phyloP scores from a whole-genome alignment of 495 filamentous ascomycete genomes.

The Talaromyces liani region DNA sequence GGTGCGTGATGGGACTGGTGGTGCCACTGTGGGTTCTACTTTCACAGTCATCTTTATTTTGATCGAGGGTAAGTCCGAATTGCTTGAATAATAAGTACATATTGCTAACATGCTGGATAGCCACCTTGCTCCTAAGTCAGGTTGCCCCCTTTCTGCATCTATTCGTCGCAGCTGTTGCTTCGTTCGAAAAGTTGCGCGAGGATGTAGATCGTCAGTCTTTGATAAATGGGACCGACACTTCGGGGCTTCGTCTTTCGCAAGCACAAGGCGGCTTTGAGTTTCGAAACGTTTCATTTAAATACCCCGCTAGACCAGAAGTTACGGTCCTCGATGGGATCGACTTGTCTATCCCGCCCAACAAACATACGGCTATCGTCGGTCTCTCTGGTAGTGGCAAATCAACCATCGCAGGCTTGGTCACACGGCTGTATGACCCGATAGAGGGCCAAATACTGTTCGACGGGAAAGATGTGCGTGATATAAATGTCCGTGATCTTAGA shows the following conservation, averaged over 20 bases:
- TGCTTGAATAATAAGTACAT: background rate
- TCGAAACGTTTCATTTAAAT: conserved; percentile 50
- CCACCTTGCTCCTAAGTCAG: conserved; percentile 53
- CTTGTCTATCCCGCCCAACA: conserved; percentile 46
- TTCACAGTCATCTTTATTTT: conserved; percentile 5
- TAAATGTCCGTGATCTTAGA: conserved; percentile 52
- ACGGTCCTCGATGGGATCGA: conserved; percentile 45
- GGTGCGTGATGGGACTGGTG: conserved; percentile 23
- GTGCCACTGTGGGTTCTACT: conserved; percentile 45
- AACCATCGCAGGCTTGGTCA: conserved; percentile 51
- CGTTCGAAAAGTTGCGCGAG: conserved; percentile 39
- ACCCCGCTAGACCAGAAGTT: conserved; percentile 54
- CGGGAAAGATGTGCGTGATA: conserved; percentile 40
- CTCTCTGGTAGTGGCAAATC: conserved; percentile 68
- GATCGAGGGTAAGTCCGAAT: conserved; percentile 28
- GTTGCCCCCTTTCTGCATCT: conserved; percentile 56
- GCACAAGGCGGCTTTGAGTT: conserved; percentile 40
- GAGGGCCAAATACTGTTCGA: conserved; percentile 44
- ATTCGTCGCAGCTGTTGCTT: conserved; percentile 48
- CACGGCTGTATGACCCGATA: conserved; percentile 42
- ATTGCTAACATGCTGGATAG: conserved; percentile 25
- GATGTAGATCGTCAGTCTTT: conserved; percentile 45
- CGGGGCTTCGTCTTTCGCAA: conserved; percentile 25
- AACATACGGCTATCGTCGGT: conserved; percentile 60
- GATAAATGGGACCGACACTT: conserved; percentile 38